A percentile compares a stretch with the other conserved stretches of the same genome.
Conservation (phyloP, 805 yeast species). For the Sugiyamaella chiloensis region DNA sequence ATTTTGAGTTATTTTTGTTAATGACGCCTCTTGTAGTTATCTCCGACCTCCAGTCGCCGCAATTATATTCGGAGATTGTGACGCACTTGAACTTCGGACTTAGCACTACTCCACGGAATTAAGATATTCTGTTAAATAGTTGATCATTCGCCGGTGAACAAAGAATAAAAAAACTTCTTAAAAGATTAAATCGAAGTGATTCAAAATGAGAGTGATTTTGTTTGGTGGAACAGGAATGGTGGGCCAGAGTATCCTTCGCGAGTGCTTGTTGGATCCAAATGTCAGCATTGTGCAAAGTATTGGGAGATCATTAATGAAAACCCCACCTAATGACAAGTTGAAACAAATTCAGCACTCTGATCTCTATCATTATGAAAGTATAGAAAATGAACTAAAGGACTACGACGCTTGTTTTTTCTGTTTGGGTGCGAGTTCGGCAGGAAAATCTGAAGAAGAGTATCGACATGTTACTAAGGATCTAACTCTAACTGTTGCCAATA, state of each 20-base stretch:
- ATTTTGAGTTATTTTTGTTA: too few relatives aligned
- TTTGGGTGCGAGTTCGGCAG: not conserved
- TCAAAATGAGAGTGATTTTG: not conserved
- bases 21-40: too few relatives aligned
- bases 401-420: not conserved
- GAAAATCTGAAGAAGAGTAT: not conserved
- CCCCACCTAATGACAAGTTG: not conserved
- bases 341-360: not conserved
- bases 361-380: not conserved
- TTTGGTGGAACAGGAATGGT: not conserved
- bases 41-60: too few relatives aligned
- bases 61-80: too few relatives aligned
- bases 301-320: not conserved
- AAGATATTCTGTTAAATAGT: too few relatives aligned
- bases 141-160: too few relatives aligned
- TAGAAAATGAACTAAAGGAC: not conserved
- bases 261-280: not conserved
- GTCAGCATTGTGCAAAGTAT: not conserved
- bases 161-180: too few relatives aligned
- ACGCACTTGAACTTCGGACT: too few relatives aligned
- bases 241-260: not conserved
- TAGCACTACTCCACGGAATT: too few relatives aligned
- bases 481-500: not conserved
- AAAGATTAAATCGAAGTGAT: too few relatives aligned
- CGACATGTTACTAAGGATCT: not conserved